phyloP scores from a whole-genome alignment of 1,284 basidiomycete species.

The Takashimella koratensis region DNA sequence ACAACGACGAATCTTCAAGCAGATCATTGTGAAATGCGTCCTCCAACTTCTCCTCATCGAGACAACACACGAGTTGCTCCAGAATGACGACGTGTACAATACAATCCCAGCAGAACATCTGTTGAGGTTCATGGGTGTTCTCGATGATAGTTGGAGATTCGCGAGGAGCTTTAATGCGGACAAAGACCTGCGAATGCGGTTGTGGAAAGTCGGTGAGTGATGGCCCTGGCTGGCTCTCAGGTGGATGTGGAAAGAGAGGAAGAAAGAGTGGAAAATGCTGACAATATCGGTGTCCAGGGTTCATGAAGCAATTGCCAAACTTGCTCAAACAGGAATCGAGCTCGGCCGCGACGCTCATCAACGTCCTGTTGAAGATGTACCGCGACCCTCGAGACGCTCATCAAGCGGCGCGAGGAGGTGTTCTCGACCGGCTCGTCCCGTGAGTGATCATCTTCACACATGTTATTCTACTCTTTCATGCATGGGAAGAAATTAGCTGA shows the following conservation, averaged over 20 bases:
- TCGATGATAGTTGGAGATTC: slow-evolving; percentile 97
- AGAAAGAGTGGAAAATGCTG: no score
- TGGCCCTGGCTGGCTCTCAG: slow-evolving; percentile 2
- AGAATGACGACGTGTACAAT: slow-evolving; percentile 85
- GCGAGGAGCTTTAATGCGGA: slow-evolving; percentile 97
- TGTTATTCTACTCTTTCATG: no score
- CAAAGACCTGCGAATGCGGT: slow-evolving; percentile 89
- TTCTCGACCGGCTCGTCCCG: slow-evolving; percentile 86
- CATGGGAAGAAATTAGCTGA: no score
- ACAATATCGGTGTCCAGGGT: slow-evolving; percentile 70
- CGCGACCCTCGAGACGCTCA: slow-evolving; percentile 83
- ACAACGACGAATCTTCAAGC: slow-evolving; percentile 89
- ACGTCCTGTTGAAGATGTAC: slow-evolving; percentile 90
- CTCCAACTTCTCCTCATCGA: slow-evolving; percentile 95
- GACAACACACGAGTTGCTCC: slow-evolving; percentile 91
- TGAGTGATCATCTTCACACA: slow-evolving; percentile 52
- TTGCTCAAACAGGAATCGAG: slow-evolving; percentile 97
- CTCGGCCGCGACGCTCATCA: slow-evolving; percentile 91
- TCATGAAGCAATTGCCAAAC: slow-evolving; percentile 99
- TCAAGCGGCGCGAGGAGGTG: slow-evolving; percentile 72
- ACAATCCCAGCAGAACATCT: slow-evolving; percentile 93
- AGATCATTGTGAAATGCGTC: slow-evolving; percentile 99
- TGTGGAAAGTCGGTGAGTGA: slow-evolving; percentile 98
- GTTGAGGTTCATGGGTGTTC: slow-evolving; percentile 84
- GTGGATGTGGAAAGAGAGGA: no score